Base-by-base conservation (phyloP, 768 basidiomycete genomes). In the Cyclocybe cylindracea region DNA sequence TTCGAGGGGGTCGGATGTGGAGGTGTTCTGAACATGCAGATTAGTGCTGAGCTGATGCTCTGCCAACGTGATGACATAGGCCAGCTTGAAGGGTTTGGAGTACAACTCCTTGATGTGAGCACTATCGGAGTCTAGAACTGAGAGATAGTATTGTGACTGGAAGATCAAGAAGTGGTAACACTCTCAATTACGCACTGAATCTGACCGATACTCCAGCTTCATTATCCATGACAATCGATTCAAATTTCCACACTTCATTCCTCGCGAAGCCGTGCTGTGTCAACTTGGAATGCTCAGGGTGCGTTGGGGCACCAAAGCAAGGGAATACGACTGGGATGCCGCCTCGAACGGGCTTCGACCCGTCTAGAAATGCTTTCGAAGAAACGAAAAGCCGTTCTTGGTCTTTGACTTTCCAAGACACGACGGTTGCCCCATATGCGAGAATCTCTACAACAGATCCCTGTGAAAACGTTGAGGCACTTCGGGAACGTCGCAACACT, bases 191-290 rank as follows among this genome's bases (percentile, higher is more conserved):
- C 87, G 56, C 66, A 95, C 94, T 77, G 49, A 98, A 73, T 57
- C 82, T 79, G 39, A 92, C 80, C n/a, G 87, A 87, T 1, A 94
- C 89, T 9, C 82, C 81, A 33, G 79, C 77, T 2, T 79, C 81
- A 47, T 86, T 82, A 60, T 93, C 89, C 76, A 78, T 76, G 18
- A 89, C 75, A 10, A 81, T 71, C 39, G 74, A 68, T 54, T 84
- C 81, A 63, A 85, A 86, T 10, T 71, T 70, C 97, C 97, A 98
- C 31, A 62, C 65, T 35, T 82, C 78, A 55, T 76, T 92, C 38
- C 97, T 76, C 5, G 92, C 96, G 65, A 96, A 98, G 0, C 97
- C 97, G 67, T 98, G 97, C 68, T 97, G 94, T 5, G 75, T 50
- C 5, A 99, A 75, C 41, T 79, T 80, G 16, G 66, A 58, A 66